Conservation (phyloP, 805 yeast species). For the Tetrapisispora namnaoensis region DNA sequence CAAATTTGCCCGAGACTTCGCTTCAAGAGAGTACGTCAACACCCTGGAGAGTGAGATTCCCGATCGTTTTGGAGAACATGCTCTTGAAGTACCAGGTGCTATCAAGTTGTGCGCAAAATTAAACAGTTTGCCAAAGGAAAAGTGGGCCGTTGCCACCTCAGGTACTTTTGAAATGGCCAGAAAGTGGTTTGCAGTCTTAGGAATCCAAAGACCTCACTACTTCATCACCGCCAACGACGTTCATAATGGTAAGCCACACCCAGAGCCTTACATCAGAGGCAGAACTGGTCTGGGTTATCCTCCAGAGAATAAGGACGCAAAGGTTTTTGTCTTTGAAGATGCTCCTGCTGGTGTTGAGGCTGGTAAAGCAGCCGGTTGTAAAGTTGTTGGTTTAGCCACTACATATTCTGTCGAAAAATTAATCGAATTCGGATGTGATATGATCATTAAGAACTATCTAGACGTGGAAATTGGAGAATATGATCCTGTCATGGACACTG, state of each 20-base stretch:
- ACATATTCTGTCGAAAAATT: constrained; percentile 63
- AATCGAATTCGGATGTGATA: constrained; percentile 68
- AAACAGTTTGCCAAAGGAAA: constrained; percentile 41
- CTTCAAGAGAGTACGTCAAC: constrained; percentile 53
- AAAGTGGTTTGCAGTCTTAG: constrained; percentile 66
- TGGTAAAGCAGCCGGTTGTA: constrained; percentile 76
- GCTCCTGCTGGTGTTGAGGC: constrained; percentile 84
- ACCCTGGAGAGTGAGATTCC: constrained; percentile 63
- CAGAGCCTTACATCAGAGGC: constrained; percentile 68
- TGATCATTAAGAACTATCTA: constrained; percentile 65
- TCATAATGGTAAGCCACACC: constrained; percentile 74
- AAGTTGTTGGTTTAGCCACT: constrained; percentile 74
- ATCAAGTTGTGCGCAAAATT: constrained; percentile 48
- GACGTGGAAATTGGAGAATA: constrained; percentile 51
- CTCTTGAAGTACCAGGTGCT: constrained; percentile 70
- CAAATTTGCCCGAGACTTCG: constrained; percentile 67
- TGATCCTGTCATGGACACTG: constrained; percentile 34
- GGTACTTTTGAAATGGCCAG: constrained; percentile 72
- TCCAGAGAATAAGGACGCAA: constrained; percentile 30
- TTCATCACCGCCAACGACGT: constrained; percentile 81
- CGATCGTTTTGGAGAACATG: constrained; percentile 59
- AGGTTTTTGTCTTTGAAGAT: constrained; percentile 69
- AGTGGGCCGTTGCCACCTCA: constrained; percentile 84
- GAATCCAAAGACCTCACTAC: constrained; percentile 52
- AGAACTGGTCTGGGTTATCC: constrained; percentile 32